A percentile compares a stretch with the other conserved stretches of the same genome.
Conservation (phyloP, 345 rosid species). For the Turritis glabra region DNA sequence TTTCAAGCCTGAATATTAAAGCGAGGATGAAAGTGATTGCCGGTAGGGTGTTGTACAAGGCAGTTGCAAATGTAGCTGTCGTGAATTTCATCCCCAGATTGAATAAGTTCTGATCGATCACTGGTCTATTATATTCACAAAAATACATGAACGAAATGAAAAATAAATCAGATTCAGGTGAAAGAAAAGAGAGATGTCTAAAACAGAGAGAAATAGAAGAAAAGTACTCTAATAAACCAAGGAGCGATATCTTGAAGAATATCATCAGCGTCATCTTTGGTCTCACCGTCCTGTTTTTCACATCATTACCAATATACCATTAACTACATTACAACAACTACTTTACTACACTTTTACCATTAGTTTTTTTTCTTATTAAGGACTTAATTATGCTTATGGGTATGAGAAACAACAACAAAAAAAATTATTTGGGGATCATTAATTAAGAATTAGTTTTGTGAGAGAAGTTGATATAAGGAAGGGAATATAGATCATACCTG, state of each 20-base stretch:
- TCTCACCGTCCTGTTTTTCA: conserved; percentile 49
- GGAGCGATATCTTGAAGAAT: conserved; percentile 54
- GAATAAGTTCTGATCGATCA: conserved; percentile 79
- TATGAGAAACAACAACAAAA: too few relatives aligned
- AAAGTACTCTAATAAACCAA: conserved; percentile 57
- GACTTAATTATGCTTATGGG: neutral
- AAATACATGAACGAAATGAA: neutral
- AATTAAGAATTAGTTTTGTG: neutral
- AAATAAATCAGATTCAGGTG: neutral
- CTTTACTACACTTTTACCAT: neutral
- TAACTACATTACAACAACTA: neutral
- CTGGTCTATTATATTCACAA: conserved; percentile 45
- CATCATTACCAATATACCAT: neutral
- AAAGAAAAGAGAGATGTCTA: neutral
- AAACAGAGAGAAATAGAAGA: neutral
- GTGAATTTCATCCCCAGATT: conserved; percentile 77
- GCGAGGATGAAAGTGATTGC: conserved; percentile 80
- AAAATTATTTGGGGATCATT: neutral
- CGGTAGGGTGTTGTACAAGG: conserved; percentile 77
- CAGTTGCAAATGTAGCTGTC: conserved; percentile 79
- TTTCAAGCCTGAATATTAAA: conserved; percentile 64
- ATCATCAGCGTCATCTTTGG: conserved; percentile 64
- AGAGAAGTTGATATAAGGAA: conserved; percentile 4
- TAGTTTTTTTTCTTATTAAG: neutral
- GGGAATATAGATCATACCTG: conserved; percentile 34